phyloP scores from a whole-genome alignment of 2,329 filamentous ascomycete species.

The Alternaria triticimaculans region DNA sequence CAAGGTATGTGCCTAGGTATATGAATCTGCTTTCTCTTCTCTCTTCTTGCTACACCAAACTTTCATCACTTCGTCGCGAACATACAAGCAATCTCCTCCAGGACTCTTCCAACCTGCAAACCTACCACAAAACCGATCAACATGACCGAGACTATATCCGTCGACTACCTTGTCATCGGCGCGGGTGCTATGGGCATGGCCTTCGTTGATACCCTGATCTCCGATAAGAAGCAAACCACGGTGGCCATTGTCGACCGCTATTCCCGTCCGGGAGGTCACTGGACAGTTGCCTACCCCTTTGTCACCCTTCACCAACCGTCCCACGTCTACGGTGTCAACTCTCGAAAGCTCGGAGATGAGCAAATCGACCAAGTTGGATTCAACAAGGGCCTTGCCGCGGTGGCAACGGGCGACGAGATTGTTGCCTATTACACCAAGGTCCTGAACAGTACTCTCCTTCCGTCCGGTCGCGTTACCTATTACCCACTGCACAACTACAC shows the following conservation, averaged over 20 bases:
- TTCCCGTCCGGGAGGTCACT: not conserved
- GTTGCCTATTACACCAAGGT: not conserved
- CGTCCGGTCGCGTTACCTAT: not conserved
- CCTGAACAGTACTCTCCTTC: not conserved
- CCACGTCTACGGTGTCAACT: not conserved
- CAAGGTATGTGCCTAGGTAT: not conserved
- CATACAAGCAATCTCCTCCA: not conserved
- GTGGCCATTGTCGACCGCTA: not conserved
- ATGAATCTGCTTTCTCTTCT: not conserved
- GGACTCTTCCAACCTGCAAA: not conserved
- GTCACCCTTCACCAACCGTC: not conserved
- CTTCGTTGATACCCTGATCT: not conserved
- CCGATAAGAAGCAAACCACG: not conserved
- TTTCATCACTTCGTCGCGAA: not conserved
- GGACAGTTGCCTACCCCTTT: not conserved
- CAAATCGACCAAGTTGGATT: not conserved
- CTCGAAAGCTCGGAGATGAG: not conserved
- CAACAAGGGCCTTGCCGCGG: not conserved
- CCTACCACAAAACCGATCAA: not conserved
- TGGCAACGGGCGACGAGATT: not conserved
- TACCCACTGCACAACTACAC: not conserved
- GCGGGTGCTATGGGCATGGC: not conserved
- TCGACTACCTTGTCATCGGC: not conserved
- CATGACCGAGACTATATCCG: not conserved
- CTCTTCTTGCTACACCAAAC: not conserved